Evolutionary conservation across 148 eudicot genomes (phyloP).

Genomic region (Fagopyrum homotropicum): DNA sequence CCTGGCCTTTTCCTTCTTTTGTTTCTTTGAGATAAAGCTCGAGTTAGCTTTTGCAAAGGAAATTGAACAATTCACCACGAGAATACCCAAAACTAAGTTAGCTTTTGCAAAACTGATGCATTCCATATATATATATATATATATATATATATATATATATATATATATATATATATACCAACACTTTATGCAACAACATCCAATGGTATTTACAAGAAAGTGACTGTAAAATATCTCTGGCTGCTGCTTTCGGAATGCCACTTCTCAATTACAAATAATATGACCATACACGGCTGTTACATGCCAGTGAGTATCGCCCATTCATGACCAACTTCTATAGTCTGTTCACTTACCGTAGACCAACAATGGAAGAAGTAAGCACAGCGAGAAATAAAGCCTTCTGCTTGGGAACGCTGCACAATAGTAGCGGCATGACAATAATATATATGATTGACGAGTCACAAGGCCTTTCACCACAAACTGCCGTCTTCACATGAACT

Average conservation of each 20-base stretch:
- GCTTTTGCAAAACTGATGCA: no score
- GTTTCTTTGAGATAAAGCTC: no score
- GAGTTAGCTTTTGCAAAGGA: no score
- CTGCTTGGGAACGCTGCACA: no score
- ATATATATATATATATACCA: not conserved
- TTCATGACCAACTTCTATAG: not conserved
- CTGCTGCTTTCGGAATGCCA: no score
- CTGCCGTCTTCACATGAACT: conserved; percentile 46
- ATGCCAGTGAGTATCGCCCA: not conserved
- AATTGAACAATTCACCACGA: no score
- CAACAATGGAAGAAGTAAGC: not conserved
- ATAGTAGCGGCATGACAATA: not conserved
- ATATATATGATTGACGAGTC: no score
- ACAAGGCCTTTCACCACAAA: not conserved
- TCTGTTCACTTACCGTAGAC: not conserved
- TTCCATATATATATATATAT: not conserved
- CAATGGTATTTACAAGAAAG: not conserved
- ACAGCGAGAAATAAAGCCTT: not conserved
- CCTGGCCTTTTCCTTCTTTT: no score
- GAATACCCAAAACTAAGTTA: no score
- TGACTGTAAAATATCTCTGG: no score
- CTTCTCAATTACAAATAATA: no score
- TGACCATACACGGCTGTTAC: not conserved
- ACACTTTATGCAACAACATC: not conserved
- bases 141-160: not conserved